Base-by-base conservation (phyloP, 164 flowering plant genomes). In the Stephania japonica region DNA sequence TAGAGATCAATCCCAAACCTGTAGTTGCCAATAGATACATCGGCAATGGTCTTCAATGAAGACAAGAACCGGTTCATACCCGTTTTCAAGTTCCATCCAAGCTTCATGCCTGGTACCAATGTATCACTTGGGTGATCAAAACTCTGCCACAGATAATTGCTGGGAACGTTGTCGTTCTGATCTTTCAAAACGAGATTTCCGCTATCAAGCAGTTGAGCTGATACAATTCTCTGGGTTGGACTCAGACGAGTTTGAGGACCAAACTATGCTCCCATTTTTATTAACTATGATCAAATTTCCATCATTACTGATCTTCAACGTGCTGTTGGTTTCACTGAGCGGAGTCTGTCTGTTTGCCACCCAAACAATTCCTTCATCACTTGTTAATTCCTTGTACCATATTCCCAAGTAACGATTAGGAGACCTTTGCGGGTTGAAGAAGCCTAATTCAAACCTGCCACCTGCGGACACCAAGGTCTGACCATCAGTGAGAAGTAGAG, bases 121-220 rank as follows among this genome's bases (percentile, higher is more conserved):
- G 86, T 83, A 69, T 84, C 77, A 0, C 71, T 13, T 0, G 84
- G 87, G 70, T 79, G 70, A 73, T 86, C 87, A 59, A 84, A 86
- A 61, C 89, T 83, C 76, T 86, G 86, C 87, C 89, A 86, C 1
- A 77, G 9, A 66, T n/a, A 78, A 19, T 42, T 67, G 1, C 67
- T 70, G 42, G 70, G 61, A 53, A 3, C 14, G 18, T 12, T 53
- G 18, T 53, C 19, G 21, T 53, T 53, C 61, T 53, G 61, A 13
- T 73, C 47, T 67, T 38, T 75, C 38, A 81, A 9, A 4, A 83
- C 82, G 38, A 83, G 72, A 70, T 83, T 81, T 21, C 85, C 85
- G 0, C 82, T 56, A 19, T 83, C 80, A 59, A 81, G 66, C 11
- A 81, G 73, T 74, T 73, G 76, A 0, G 72, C 81, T 11, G 65